These are phyloP conservation scores for Plectranthus barbatus DNA, from an alignment of 257 asterid species.

Conservation along the genomic window DNA sequence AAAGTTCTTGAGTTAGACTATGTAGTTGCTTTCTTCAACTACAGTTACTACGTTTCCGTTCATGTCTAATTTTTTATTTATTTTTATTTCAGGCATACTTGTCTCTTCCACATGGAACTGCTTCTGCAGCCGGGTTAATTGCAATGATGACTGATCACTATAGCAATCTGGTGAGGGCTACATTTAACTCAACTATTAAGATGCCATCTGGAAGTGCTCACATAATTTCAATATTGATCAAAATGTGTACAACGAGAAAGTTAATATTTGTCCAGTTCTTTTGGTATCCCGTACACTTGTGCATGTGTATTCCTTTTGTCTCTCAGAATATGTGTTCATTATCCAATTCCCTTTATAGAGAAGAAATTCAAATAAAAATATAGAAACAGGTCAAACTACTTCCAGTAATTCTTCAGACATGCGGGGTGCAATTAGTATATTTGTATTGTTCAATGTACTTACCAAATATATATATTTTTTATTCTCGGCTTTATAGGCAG, in stretches of 20 bases:
- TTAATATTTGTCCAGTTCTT: background rate
- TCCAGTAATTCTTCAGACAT: conserved; percentile 2
- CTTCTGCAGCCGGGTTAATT: conserved; percentile 79
- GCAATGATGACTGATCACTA: conserved; percentile 99
- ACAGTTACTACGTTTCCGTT: background rate
- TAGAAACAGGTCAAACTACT: background rate
- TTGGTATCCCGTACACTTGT: background rate
- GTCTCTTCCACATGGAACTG: conserved; percentile 94
- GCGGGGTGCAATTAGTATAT: conserved; percentile 13
- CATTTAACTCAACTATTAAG: conserved; percentile 8
- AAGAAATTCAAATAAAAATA: background rate
- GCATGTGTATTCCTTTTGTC: background rate
- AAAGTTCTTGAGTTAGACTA: conserved; percentile 3
- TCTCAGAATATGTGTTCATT: background rate
- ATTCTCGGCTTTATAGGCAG: conserved; percentile 51
- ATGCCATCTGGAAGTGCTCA: conserved; percentile 4
- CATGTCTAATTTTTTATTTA: background rate
- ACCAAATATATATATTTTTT: conserved; percentile 7
- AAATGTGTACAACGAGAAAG: conserved; percentile 2
- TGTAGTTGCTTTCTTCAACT: conserved; percentile 2
- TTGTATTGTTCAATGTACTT: background rate
- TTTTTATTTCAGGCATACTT: conserved; percentile 74
- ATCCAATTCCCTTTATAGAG: background rate
- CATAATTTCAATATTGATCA: background rate
- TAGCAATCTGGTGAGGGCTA: conserved; percentile 68